A percentile compares a stretch with the other conserved stretches of the same genome.
These are phyloP conservation scores for Cokeromyces recurvatus DNA, from an alignment of 371 early-diverging fungal genomes.

Conservation along the genomic window DNA sequence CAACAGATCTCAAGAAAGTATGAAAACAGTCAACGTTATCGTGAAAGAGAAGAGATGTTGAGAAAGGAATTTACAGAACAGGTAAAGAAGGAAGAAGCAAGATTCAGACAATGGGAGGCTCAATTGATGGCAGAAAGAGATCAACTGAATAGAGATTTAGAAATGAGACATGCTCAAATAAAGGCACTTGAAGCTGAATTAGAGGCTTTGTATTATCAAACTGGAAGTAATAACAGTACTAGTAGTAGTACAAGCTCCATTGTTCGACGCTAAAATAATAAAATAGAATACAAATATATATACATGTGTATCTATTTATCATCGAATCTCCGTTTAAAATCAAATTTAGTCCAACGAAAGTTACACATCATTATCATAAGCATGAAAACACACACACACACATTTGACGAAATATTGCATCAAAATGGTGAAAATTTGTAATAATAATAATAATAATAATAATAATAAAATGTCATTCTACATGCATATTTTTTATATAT, in stretches of 20 bases:
- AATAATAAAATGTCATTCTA: too few species aligned
- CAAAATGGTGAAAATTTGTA: too few species aligned
- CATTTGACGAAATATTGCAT: too few species aligned
- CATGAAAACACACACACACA: too few species aligned
- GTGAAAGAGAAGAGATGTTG: constrained; percentile 90
- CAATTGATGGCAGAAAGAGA: constrained; percentile 93
- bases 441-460: too few species aligned
- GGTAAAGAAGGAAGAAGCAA: constrained; percentile 84
- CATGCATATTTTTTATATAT: too few species aligned
- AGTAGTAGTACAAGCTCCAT: too few species aligned
- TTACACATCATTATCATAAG: too few species aligned
- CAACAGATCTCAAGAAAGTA: constrained; percentile 62
- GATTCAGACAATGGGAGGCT: constrained; percentile 94
- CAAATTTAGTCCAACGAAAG: too few species aligned
- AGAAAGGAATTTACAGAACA: constrained; percentile 91
- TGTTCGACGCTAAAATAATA: constrained; percentile 23
- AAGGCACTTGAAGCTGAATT: constrained; percentile 87
- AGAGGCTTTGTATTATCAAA: constrained; percentile 46
- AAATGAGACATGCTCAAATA: constrained; percentile 87
- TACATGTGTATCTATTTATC: too few species aligned
- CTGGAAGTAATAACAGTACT: constrained; percentile 32
- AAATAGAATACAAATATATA: too few species aligned
- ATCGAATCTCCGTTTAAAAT: too few species aligned
- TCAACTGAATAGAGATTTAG: constrained; percentile 94
- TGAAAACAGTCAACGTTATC: constrained; percentile 79